Conservation (phyloP, 352 stramenopile species). For the Pythium graminicola region DNA sequence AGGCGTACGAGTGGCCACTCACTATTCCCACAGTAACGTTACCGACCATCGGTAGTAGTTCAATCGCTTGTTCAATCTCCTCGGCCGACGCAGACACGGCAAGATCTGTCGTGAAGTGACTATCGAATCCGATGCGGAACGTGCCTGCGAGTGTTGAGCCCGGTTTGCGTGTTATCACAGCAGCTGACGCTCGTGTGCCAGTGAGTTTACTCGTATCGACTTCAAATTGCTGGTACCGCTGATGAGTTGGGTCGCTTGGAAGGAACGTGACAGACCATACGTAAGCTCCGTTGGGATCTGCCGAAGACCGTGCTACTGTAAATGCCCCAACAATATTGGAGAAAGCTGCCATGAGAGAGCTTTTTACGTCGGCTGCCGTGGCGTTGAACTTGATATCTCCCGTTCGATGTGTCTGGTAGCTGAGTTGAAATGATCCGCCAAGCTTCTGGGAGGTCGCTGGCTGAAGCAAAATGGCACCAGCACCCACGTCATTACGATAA, state of each 20-base stretch:
- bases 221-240: constrained; percentile 22
- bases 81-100: constrained; percentile 9
- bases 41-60: constrained; percentile 13
- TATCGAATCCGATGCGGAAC: constrained; percentile 26
- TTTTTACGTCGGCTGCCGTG: constrained; percentile 27
- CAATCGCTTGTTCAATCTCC: constrained; percentile 25
- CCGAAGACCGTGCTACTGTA: constrained; percentile 22
- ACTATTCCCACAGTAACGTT: constrained; percentile 16
- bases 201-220: constrained; percentile 19
- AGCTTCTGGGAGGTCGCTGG: constrained; percentile 27
- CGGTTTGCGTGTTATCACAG: constrained; percentile 6
- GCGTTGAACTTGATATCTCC: constrained; percentile 38
- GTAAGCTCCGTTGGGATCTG: constrained; percentile 31
- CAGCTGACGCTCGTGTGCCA: constrained; percentile 13
- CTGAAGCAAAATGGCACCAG: constrained; percentile 26
- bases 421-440: constrained; percentile 32
- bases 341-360: constrained; percentile 29
- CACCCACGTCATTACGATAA: constrained; percentile 25
- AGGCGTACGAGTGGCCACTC: constrained; percentile 4
- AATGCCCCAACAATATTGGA: constrained; percentile 16
- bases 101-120: constrained; percentile 17
- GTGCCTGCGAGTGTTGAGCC: constrained; percentile 21
- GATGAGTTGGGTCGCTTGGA: constrained; percentile 2
- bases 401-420: constrained; percentile 30
- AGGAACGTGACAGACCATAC: constrained; percentile 35